These are phyloP conservation scores for Myriosclerotinia scirpicola DNA, from an alignment of 2,329 filamentous ascomycete genomes.

Conservation along the genomic window DNA sequence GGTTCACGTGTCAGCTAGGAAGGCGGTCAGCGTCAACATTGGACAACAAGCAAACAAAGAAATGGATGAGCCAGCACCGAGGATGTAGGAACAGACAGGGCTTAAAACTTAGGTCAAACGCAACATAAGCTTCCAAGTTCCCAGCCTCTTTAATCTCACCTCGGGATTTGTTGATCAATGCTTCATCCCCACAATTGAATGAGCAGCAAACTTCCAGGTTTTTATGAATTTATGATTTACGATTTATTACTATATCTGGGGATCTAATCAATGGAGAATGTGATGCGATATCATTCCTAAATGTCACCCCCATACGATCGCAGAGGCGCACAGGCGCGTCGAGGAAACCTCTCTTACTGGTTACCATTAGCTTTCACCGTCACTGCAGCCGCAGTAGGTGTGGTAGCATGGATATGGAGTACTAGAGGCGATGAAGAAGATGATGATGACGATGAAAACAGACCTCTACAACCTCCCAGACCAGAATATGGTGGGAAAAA, in stretches of 20 bases:
- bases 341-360: slow-evolving; percentile 77
- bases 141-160: slow-evolving; percentile 21
- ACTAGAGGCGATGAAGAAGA: slow-evolving; percentile 77
- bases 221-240: slow-evolving; percentile 23
- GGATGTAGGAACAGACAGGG: slow-evolving; percentile 3
- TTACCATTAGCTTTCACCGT: slow-evolving; percentile 84
- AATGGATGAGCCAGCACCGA: slow-evolving; percentile 3
- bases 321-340: slow-evolving; percentile 49
- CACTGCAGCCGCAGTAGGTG: slow-evolving; percentile 79
- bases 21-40: neutral
- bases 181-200: slow-evolving; percentile 23
- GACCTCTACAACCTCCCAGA: slow-evolving; percentile 49
- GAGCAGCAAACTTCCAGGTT: slow-evolving; percentile 15
- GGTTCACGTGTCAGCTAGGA: neutral
- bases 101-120: slow-evolving; percentile 16
- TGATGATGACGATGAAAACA: slow-evolving; percentile 52
- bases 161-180: slow-evolving; percentile 25
- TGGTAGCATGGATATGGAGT: slow-evolving; percentile 93
- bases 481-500: slow-evolving; percentile 37
- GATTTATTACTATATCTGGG: slow-evolving; percentile 6
- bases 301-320: slow-evolving; percentile 67
- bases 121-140: slow-evolving; percentile 14
- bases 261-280: slow-evolving; percentile 26
- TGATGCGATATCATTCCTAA: slow-evolving; percentile 40
- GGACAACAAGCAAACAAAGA: neutral